Percentiles rank a stretch among this genome's conserved stretches.
These are phyloP conservation scores for Xylogone sp. DNA, from an alignment of 2,329 filamentous ascomycete species.

Conservation along the genomic window DNA sequence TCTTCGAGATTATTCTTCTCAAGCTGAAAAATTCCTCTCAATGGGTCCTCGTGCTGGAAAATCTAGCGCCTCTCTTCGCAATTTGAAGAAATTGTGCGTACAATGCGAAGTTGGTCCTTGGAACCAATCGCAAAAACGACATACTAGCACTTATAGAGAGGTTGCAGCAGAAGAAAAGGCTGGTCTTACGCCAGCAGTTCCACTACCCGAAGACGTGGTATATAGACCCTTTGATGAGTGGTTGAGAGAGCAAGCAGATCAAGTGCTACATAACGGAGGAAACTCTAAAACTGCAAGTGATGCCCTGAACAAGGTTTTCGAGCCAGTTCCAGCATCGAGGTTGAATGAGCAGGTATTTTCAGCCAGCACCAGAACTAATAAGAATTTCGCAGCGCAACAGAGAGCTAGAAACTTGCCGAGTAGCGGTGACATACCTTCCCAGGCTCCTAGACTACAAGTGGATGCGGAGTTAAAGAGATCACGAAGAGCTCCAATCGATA, in stretches of 20 bases:
- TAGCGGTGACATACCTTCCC: not conserved
- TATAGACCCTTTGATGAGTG: slow-evolving; percentile 63
- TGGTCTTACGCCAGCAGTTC: slow-evolving; percentile 59
- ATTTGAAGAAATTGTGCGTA: slow-evolving; percentile 53
- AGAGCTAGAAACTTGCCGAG: slow-evolving; percentile 50
- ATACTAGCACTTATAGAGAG: slow-evolving; percentile 55
- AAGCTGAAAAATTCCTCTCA: slow-evolving; percentile 52
- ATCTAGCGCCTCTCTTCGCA: slow-evolving; percentile 35
- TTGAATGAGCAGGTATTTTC: slow-evolving; percentile 8
- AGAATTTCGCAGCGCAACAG: slow-evolving; percentile 66
- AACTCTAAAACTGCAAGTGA: slow-evolving; percentile 9
- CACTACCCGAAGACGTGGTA: slow-evolving; percentile 57
- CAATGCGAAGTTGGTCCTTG: slow-evolving; percentile 58
- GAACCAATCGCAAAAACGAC: slow-evolving; percentile 40
- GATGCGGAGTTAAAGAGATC: not conserved
- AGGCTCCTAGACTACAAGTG: not conserved
- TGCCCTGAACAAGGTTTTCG: slow-evolving; percentile 10
- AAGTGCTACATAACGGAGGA: slow-evolving; percentile 8
- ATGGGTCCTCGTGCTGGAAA: slow-evolving; percentile 39
- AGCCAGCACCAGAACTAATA: slow-evolving; percentile 46
- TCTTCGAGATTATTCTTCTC: slow-evolving; percentile 54
- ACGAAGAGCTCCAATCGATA: not conserved
- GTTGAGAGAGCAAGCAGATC: slow-evolving; percentile 44
- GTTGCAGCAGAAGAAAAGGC: slow-evolving; percentile 66
- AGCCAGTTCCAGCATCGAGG: slow-evolving; percentile 6